Evolutionary conservation across 2,329 filamentous ascomycete genomes (phyloP), one percentile per base, ranked within the genome.

Genomic region (Neonectria magnoliae): DNA sequence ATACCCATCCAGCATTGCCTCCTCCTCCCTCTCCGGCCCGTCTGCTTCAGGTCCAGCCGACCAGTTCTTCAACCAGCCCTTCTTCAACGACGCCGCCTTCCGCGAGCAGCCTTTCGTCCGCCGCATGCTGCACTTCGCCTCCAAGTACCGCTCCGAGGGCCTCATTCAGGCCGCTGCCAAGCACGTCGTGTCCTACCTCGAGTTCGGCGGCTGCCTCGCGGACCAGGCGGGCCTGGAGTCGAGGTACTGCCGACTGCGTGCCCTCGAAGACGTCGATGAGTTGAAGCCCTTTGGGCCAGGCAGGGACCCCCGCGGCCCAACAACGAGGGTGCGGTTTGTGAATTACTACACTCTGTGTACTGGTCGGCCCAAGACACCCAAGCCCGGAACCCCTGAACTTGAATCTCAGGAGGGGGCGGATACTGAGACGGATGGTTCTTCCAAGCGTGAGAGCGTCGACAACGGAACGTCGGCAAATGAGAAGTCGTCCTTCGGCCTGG

Each of bases 291-390:
- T 58, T 67, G 50, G 69, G 18, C 29, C 62, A 60, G 50, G 69
- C 3, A 55, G 68, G 1, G 65, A 69, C 18, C 62, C 69, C 2
- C 41, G 56, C 13, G 64, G 63, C 2, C 64, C 80, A 4, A 73
- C 81, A 2, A 81, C 82, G 2, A 83, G 90, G 57, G 87, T 96
- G 11, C 86, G 93, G 16, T 97, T 97, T 73, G 84, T 93, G 62
- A 97, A 97, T 75, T 97, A 97, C 76, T 97, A 95, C 76, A 97
- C 94, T 1, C 87, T 92, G n/a, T 94, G 92, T 69, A 91, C 91
- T 10, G 94, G 94, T 4, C 84, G 88, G 63, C 84, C 85, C 2
- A 94, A 91, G 70, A 58, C 68, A 5, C 70, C 73, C 18, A 74
- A 74, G 33, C 5, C 57, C 7, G 62, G 56, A 1, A 59, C 64